Base-by-base conservation (phyloP, 768 basidiomycete genomes). In the Harrya chromipes region DNA sequence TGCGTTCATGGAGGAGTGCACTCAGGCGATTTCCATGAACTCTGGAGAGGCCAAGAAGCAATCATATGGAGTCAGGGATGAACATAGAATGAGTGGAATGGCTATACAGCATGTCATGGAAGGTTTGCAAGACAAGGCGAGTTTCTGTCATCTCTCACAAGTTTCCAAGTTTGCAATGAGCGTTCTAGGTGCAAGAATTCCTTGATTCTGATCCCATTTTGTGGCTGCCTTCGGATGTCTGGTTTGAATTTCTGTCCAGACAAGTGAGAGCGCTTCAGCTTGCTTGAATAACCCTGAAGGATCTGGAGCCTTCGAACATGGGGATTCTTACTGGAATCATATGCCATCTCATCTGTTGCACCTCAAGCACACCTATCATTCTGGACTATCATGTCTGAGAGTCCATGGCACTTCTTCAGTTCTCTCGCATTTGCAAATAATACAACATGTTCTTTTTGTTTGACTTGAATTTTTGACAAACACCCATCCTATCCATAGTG, bases 401-500 rank as follows among this genome's bases (percentile, higher is more conserved):
- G 36, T 57, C 56, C 9, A 47, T 57, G 27, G 40, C 49, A 0
- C 40, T 55, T 8, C 53, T 57, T 4, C 26, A 38, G 12, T 57
- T 50, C 3, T 33, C 46, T 4, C 21, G 36, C 9, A n/a, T 51
- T 0, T 47, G 36, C 16, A 45, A 55, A 2, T 3, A 2, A 9
- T 46, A 46, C 13, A 24, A 20, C n/a, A 54, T 57, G 35, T 55
- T 54, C 26, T 55, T 57, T 16, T 19, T 57, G 0, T 35, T 42
- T 0, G 39, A 56, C 10, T 13, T 58, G 5, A 14, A 58, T 4
- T 11, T 52, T 1, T 1, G 33, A 24, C 29, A 23, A 5, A 11
- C 8, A 1, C n/a, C 45, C n/a, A 2, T 39, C 0, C 48, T 56
- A 10, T 10, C 35, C 0, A 10, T n/a, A 1, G 6, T 52, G 1